Conservation (phyloP, 2,329 filamentous ascomycete species). For the Paramyrothecium sp. region DNA sequence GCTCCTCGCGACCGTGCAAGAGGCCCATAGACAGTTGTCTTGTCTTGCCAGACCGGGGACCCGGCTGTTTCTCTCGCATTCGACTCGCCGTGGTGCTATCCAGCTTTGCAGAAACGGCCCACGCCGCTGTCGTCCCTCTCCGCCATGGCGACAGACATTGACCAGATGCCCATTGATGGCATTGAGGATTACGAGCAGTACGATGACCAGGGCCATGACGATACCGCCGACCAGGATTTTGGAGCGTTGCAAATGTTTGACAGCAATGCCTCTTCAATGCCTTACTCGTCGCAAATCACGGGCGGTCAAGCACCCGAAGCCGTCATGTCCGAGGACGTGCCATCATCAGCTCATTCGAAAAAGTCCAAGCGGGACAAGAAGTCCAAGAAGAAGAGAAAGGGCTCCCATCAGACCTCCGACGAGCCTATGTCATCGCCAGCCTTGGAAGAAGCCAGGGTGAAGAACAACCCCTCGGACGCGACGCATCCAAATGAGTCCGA, state of each 20-base stretch:
- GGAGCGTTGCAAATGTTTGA: conserved; percentile 36
- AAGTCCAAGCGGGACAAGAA: conserved; percentile 31
- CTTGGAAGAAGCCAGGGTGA: conserved; percentile 16
- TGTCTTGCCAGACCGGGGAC: too few species aligned
- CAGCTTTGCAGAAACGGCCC: neutral
- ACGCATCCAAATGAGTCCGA: neutral
- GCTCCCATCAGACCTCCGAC: conserved; percentile 6
- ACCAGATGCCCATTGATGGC: conserved; percentile 18
- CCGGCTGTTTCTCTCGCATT: too few species aligned
- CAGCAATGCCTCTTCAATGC: conserved; percentile 29
- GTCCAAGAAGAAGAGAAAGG: conserved; percentile 22
- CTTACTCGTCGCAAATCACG: conserved; percentile 26
- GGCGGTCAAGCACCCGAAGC: conserved; percentile 23
- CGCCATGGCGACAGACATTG: conserved; percentile 12
- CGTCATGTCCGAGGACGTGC: conserved; percentile 23
- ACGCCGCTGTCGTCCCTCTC: neutral
- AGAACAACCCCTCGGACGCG: conserved; percentile 23
- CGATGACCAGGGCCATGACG: conserved; percentile 14
- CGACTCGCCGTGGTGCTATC: too few species aligned
- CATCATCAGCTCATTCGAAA: conserved; percentile 12
- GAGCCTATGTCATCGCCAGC: conserved; percentile 12
- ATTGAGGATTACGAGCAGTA: conserved; percentile 21
- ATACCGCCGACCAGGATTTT: conserved; percentile 27
- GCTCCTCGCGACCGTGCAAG: neutral
- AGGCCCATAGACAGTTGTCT: neutral